Evolutionary conservation across 306 rosid genomes (phyloP).

Genomic region (Corylus avellana): DNA sequence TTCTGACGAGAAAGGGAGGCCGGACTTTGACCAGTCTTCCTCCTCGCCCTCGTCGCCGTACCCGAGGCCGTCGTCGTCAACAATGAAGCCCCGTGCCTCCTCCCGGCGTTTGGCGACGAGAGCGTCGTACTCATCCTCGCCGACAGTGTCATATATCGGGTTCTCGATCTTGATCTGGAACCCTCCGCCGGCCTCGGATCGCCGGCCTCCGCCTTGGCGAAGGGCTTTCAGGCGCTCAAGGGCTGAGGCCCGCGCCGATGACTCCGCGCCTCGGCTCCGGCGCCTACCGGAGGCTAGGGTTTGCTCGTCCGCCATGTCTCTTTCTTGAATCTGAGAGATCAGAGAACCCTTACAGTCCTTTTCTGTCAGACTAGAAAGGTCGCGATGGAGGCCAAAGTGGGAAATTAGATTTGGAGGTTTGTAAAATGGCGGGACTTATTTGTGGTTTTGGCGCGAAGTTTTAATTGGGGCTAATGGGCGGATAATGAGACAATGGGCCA

Average conservation of each 20-base stretch:
- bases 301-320: constrained; percentile 67
- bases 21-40: constrained; percentile 91
- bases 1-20: constrained; percentile 49
- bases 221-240: constrained; percentile 75
- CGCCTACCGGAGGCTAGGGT: constrained; percentile 43
- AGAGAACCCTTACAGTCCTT: neutral
- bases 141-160: constrained; percentile 70
- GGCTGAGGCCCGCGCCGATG: constrained; percentile 58
- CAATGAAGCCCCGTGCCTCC: constrained; percentile 61
- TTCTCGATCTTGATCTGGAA: constrained; percentile 74
- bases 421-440: neutral
- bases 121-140: constrained; percentile 81
- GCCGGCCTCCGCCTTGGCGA: constrained; percentile 51
- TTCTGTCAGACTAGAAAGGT: neutral
- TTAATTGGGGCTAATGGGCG: neutral
- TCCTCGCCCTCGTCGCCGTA: constrained; percentile 91
- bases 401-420: neutral
- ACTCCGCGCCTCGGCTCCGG: constrained; percentile 57
- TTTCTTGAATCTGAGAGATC: neutral
- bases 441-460: neutral
- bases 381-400: neutral
- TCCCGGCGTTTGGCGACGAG: constrained; percentile 86
- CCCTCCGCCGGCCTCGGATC: constrained; percentile 53
- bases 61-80: constrained; percentile 86
- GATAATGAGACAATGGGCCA: too few relatives aligned